Evolutionary conservation across 768 basidiomycete genomes (phyloP), one percentile per base, ranked within the genome.

Genomic region (Filobasidium wieringae): DNA sequence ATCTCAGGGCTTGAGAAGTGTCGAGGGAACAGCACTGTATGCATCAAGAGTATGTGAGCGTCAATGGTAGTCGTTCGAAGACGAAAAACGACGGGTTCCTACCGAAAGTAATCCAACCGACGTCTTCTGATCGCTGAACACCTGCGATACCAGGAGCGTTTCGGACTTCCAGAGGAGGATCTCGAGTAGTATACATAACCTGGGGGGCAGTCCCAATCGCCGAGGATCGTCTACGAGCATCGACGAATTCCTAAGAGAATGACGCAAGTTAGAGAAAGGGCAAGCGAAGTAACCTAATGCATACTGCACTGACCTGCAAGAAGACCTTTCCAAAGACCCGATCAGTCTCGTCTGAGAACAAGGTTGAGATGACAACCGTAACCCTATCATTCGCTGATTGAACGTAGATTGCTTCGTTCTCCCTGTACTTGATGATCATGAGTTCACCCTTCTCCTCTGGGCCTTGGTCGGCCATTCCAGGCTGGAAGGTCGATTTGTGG

Each of bases 241-340:
- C 95, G 31, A 97, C 95, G 67, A 99, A 99, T 84, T 97, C 95
- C 89, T 92, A 63, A 49, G 22, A n/a, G 19, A 29, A 32, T 19
- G 27, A 6, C 19, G 34, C 17, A 27, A 27, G 45, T 6, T 6
- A 24, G 34, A 27, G 29, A 52, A 39, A 39, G 26, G 22, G 17
- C 36, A 39, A 2, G 22, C 2, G 29, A 22, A 36, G 22, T 31
- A 32, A 2, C 11, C 12, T 19, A 26, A 27, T n/a, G 29, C 24
- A 8, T 19, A n/a, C 30, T 17, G 5, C 2, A 61, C 70, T 62
- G 62, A 89, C 91, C 80, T 97, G 95, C 53, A 99, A 76, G 78
- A 99, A 99, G n/a, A 97, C 86, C 73, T 90, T 92, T 14, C 95
- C 95, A 72, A 89, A 89, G 51, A 96, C 88, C 54, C 91, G 82